These are phyloP conservation scores for Penicillium decumbens DNA, from an alignment of 2,329 filamentous ascomycete species.

Conservation along the genomic window DNA sequence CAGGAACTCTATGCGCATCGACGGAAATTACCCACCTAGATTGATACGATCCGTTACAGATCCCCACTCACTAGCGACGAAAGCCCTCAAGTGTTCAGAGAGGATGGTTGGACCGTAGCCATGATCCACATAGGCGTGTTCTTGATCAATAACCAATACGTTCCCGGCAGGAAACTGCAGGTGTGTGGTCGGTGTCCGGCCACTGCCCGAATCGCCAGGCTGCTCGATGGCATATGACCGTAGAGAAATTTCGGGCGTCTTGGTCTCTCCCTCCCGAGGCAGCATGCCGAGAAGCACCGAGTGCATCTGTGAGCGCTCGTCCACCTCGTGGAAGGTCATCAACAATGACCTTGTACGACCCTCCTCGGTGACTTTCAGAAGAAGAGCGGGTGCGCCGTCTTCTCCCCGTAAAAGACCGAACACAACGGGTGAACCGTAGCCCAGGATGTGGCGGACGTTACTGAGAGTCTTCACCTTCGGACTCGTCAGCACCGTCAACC, in stretches of 20 bases:
- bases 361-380: constrained; percentile 65
- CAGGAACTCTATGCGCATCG: not conserved
- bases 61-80: constrained; percentile 70
- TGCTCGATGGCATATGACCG: constrained; percentile 60
- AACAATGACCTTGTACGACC: constrained; percentile 66
- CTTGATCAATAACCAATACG: constrained; percentile 63
- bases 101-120: constrained; percentile 64
- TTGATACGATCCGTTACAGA: constrained; percentile 81
- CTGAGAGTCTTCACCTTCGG: constrained; percentile 72
- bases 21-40: constrained; percentile 46
- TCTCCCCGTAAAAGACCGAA: constrained; percentile 74
- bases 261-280: constrained; percentile 62
- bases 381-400: constrained; percentile 62
- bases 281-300: constrained; percentile 68
- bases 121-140: constrained; percentile 52
- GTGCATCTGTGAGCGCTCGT: constrained; percentile 67
- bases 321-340: constrained; percentile 69
- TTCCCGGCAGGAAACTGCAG: constrained; percentile 37
- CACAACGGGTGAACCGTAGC: constrained; percentile 63
- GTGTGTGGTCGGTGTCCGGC: constrained; percentile 29
- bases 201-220: constrained; percentile 34
- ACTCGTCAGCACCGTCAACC: constrained; percentile 72
- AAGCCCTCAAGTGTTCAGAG: constrained; percentile 69
- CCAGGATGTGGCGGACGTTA: constrained; percentile 66
- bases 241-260: constrained; percentile 66